Conservation (phyloP, 2,329 filamentous ascomycete species). For the Hypomyces perniciosus region DNA sequence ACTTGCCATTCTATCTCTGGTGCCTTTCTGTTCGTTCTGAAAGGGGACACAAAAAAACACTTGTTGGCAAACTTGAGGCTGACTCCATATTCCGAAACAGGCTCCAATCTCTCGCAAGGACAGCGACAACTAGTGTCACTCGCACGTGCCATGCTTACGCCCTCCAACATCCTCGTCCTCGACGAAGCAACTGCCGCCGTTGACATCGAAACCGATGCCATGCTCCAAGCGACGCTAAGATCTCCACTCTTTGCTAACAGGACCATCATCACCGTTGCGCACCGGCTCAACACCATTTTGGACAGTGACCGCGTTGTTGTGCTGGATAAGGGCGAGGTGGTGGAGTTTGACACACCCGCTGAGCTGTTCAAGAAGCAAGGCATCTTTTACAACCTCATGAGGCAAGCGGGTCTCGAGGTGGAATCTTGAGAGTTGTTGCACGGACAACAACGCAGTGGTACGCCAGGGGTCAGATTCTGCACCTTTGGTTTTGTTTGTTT, state of each 20-base stretch:
- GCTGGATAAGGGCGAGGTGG: conserved; percentile 81
- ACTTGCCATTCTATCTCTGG: neutral
- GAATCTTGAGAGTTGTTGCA: conserved; percentile 25
- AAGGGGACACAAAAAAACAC: neutral
- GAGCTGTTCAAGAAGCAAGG: conserved; percentile 69
- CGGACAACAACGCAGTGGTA: no score
- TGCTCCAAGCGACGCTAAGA: conserved; percentile 59
- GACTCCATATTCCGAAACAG: conserved; percentile 36
- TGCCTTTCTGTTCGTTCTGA: neutral
- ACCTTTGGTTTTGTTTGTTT: neutral
- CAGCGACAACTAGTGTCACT: conserved; percentile 92
- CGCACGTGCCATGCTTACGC: conserved; percentile 86
- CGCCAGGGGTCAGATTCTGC: no score
- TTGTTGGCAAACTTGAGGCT: conserved; percentile 8
- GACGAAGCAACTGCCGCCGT: conserved; percentile 89
- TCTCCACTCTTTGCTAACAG: conserved; percentile 73
- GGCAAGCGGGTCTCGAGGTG: conserved; percentile 71
- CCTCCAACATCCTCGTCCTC: conserved; percentile 92
- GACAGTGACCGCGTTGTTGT: conserved; percentile 87
- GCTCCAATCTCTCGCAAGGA: conserved; percentile 90
- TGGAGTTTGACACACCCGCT: conserved; percentile 84
- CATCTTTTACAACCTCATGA: conserved; percentile 83
- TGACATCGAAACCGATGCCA: conserved; percentile 61
- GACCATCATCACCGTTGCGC: conserved; percentile 97
- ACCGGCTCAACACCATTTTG: conserved; percentile 96